A percentile compares a stretch with the other conserved stretches of the same genome.
These are phyloP conservation scores for Thalassiosira oceanica DNA, from an alignment of 352 stramenopile species.

Conservation along the genomic window DNA sequence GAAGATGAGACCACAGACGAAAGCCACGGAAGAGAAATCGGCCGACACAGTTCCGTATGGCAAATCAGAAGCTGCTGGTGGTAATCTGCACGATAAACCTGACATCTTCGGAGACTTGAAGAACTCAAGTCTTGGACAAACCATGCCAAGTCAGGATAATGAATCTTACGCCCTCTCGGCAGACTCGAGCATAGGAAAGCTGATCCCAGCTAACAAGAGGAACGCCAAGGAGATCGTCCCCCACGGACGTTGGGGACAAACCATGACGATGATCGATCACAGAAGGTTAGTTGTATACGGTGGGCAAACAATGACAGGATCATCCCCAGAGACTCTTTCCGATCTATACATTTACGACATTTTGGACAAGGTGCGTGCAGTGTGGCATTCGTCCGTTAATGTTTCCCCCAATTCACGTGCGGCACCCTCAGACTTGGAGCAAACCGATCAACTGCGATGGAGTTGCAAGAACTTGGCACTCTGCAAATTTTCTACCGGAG, in stretches of 20 bases:
- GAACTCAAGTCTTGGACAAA: no score
- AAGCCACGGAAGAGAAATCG: no score
- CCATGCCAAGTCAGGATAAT: constrained; percentile 34
- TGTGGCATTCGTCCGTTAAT: no score
- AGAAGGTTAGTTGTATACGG: constrained; percentile 89
- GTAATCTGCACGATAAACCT: no score
- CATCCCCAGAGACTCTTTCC: constrained; percentile 73
- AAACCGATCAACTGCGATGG: constrained; percentile 88
- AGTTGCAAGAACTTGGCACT: constrained; percentile 88
- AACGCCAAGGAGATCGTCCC: constrained; percentile 16
- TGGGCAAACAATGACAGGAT: constrained; percentile 82
- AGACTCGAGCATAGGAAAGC: background rate
- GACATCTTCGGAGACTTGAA: no score
- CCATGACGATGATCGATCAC: constrained; percentile 86
- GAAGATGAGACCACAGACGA: no score
- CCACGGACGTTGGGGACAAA: constrained; percentile 87
- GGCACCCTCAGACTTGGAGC: constrained; percentile 82
- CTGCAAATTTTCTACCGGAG: constrained; percentile 85
- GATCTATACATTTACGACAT: constrained; percentile 88
- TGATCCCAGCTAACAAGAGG: background rate
- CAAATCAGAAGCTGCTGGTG: no score
- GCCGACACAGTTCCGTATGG: no score
- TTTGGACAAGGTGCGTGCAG: no score
- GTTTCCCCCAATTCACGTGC: no score
- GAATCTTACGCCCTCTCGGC: background rate